These are phyloP conservation scores for Starmera quercuum DNA, from an alignment of 805 yeast genomes.

Conservation along the genomic window DNA sequence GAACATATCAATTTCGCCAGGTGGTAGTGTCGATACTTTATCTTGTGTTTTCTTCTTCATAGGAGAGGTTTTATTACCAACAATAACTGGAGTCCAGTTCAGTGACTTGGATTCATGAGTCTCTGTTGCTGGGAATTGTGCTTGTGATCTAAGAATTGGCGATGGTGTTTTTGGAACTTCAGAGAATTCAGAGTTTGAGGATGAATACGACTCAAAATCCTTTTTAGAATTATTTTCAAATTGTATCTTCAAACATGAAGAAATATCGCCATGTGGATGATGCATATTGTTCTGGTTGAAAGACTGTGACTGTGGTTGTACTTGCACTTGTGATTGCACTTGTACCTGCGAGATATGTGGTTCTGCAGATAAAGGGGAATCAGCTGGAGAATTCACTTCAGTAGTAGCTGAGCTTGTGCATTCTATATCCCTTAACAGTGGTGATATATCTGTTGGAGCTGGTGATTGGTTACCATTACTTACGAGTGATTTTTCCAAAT, in stretches of 20 bases:
- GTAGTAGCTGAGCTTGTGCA: background rate
- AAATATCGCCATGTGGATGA: background rate
- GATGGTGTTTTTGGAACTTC: constrained; percentile 33
- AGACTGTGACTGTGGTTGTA: constrained; percentile 1
- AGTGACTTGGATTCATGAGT: constrained; percentile 11
- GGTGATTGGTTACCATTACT: background rate
- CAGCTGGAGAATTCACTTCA: background rate
- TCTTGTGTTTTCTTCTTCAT: constrained; percentile 19
- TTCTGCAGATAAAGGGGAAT: constrained; percentile 1
- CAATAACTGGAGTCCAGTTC: constrained; percentile 19
- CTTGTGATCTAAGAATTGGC: constrained; percentile 33
- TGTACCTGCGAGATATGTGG: background rate
- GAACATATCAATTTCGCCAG: constrained; percentile 81
- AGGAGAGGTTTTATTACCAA: constrained; percentile 5
- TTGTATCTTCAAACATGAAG: background rate
- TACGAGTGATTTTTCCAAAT: background rate
- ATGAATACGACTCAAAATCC: background rate
- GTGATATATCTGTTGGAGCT: background rate
- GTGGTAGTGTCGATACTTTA: constrained; percentile 61
- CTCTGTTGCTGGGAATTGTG: constrained; percentile 11
- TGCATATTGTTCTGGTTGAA: constrained; percentile 1
- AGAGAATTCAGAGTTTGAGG: constrained; percentile 5
- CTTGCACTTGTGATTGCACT: constrained; percentile 3
- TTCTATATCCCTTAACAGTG: background rate
- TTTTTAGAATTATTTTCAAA: background rate